Conservation (phyloP, 768 basidiomycete genomes). For the Chalciporus pseudorubinellus region DNA sequence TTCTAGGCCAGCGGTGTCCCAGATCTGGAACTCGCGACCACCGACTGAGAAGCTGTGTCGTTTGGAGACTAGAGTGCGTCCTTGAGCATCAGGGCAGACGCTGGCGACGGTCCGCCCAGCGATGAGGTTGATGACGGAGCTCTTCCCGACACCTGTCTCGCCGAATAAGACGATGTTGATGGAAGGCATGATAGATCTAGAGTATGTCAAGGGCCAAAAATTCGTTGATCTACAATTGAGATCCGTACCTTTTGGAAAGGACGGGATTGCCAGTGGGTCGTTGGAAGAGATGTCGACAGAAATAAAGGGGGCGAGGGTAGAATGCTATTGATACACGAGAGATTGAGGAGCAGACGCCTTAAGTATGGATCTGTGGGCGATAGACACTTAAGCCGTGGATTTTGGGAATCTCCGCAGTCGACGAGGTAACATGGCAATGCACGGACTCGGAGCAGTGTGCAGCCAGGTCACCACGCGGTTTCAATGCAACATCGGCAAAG, state of each 20-base stretch:
- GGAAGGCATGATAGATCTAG: conserved; percentile 14
- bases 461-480: no score
- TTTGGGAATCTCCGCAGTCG: no score
- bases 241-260: conserved; percentile 8
- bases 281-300: neutral
- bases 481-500: no score
- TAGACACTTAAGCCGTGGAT: no score
- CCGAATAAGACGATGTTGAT: conserved; percentile 44
- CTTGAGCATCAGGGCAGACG: conserved; percentile 23
- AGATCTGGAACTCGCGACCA: conserved; percentile 17
- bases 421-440: no score
- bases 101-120: conserved; percentile 20
- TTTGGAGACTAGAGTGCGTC: conserved; percentile 34
- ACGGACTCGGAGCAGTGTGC: no score
- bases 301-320: neutral
- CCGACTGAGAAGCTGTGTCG: conserved; percentile 24
- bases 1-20: conserved; percentile 35
- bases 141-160: conserved; percentile 37
- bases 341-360: no score
- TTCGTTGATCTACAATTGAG: neutral
- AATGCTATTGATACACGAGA: no score
- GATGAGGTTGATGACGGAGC: conserved; percentile 31
- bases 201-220: no score
- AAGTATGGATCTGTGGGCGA: no score
- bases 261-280: no score